Base-by-base conservation (phyloP, 2,329 filamentous ascomycete species). In the Daldinia eschscholtzii region DNA sequence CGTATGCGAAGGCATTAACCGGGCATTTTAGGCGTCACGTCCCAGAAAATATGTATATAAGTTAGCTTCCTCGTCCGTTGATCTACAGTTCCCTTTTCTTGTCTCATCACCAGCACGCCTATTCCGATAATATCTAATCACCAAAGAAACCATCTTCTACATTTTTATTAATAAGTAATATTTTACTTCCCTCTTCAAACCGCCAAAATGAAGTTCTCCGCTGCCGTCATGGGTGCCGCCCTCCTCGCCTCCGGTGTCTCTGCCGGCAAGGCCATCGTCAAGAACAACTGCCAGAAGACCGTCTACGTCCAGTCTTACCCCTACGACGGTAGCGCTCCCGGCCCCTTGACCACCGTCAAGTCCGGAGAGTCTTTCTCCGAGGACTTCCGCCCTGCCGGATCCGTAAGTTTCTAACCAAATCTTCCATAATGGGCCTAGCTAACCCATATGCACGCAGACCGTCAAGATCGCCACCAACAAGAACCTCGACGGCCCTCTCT, bases 391-490 rank as follows among this genome's bases (percentile, higher is more conserved):
- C 6, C 65, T 7, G 64, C 76, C 23, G 81, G 81, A 30, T 83
- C 81, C 57, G 80, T 81, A 53, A 67, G 79, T 78, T 20, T 77
- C 28, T 26, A 28, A 13, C 42, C 23, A 12, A 62, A 18, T 53
- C 41, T 18, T 15, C 57, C 20, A 26, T 26, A 26, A 55, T 28
- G 30, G 6, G 57, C 23, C 6, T 57, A 66, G 39, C 69, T 74
- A 62, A 72, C 35, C 35, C 67, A 37, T 10, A n/a, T 33, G 55
- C 37, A 57, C 39, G 2, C 55, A 82, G 81, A 83, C 81, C 56
- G 72, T 83, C 52, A 83, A 83, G 76, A 76, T 83, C 61, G 80
- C 79, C 37, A 81, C 72, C 42, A 79, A 75, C 69, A 80, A 76
- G 75, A 79, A 77, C 23, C 77, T 83, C 6, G 69, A 67, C 57